Base-by-base conservation (phyloP, 352 stramenopile genomes). In the Globisporangium heterothallicum region DNA sequence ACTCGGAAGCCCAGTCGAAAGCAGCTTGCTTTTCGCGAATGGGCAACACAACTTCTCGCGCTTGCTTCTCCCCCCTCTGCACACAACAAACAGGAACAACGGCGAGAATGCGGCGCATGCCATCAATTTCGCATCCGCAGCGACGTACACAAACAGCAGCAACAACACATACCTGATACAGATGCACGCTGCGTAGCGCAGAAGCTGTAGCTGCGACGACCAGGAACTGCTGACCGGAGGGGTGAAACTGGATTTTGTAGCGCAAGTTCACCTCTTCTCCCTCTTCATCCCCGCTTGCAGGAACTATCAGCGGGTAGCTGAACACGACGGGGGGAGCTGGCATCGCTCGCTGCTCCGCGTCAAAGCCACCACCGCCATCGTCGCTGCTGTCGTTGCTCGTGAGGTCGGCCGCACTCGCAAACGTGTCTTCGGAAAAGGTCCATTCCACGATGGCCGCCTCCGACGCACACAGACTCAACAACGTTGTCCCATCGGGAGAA, bases 321-420 rank as follows among this genome's bases (percentile, higher is more conserved):
- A 29, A 53, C 18, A 30, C 5, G 2, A 60, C 27, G 21, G 8
- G 44, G 4, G 53, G 53, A 14, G 27, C 5, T 27, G 32, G 4
- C 12, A 19, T n/a, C 19, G 24, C 21, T 2, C 12, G 19, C 18
- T 19, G 34, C 2, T 26, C 19, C 9, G 36, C 8, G 12, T 43
- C 40, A 6, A 30, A 6, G 14, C 35, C 45, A 13, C 14, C 16
- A 10, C 47, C 30, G 1, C 52, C 42, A 12, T 49, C 30, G 14
- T 57, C 41, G 13, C 48, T 58, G 16, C 48, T 61, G 19, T 56
- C 55, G 22, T 49, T 61, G 29, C 29, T 57, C 24, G 46, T 38
- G 3, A 42, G 8, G 6, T 58, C 48, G 8, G 9, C 38, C 18
- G 29, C 40, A 26, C 19, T 13, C 30, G 29, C 53, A 40, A 42